Percentiles rank a stretch among this genome's conserved stretches.
phyloP scores from a whole-genome alignment of 2,329 filamentous ascomycete genomes.

The Cercospora nicotianae region DNA sequence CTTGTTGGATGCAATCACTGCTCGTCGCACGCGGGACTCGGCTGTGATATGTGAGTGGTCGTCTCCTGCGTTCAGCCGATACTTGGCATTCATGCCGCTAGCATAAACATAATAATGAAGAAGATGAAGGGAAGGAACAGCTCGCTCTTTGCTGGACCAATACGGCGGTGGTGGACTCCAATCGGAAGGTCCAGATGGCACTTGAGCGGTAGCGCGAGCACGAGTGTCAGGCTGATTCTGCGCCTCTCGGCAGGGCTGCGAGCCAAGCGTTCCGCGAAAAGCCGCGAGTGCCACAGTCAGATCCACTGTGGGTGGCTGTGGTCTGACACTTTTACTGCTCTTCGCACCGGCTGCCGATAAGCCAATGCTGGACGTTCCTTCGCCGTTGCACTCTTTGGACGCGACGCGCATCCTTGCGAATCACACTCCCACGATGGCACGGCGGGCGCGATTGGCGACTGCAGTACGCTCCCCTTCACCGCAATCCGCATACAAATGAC shows the following conservation, averaged over 20 bases:
- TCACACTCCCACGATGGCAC: background rate
- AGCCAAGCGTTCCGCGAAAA: background rate
- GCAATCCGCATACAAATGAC: background rate
- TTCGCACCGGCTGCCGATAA: background rate
- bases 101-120: background rate
- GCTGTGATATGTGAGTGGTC: background rate
- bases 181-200: background rate
- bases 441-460: too few relatives aligned
- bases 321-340: background rate
- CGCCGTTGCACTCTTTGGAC: background rate
- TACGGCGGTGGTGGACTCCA: background rate
- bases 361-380: background rate
- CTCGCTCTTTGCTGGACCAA: background rate
- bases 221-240: background rate
- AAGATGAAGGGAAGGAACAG: background rate
- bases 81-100: constrained; percentile 5
- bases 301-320: background rate
- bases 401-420: background rate
- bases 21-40: background rate
- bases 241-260: background rate
- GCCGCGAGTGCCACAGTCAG: background rate
- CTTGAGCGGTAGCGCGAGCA: background rate
- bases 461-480: background rate
- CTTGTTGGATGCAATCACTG: background rate
- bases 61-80: background rate